Evolutionary conservation across 2,329 filamentous ascomycete genomes (phyloP).

Genomic region (Neonectria ditissima): DNA sequence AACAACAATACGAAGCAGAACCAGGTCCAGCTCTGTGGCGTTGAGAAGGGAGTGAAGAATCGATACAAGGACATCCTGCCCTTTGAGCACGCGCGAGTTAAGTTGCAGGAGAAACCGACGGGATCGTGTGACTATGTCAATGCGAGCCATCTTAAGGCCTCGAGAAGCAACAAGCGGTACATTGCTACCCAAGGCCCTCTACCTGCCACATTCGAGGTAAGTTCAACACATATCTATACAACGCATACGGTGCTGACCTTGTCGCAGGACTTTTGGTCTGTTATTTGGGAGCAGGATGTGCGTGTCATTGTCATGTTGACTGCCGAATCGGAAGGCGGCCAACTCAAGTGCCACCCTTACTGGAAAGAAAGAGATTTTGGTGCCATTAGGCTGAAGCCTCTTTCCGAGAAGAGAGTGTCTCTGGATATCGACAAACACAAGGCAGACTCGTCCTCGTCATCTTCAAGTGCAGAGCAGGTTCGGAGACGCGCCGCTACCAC

Average conservation of each 20-base stretch:
- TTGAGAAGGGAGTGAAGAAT: conserved; percentile 96
- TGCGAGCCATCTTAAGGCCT: conserved; percentile 85
- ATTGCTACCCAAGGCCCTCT: conserved; percentile 96
- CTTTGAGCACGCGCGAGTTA: conserved; percentile 93
- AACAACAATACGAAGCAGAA: conserved; percentile 41
- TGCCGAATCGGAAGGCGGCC: conserved; percentile 91
- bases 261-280: conserved; percentile 92
- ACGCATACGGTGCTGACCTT: conserved; percentile 42
- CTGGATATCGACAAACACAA: conserved; percentile 74
- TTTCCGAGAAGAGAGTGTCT: conserved; percentile 86
- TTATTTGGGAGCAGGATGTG: conserved; percentile 96
- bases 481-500: conserved; percentile 68
- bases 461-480: conserved; percentile 52
- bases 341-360: conserved; percentile 94
- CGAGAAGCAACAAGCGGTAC: conserved; percentile 88
- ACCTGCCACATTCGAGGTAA: conserved; percentile 89
- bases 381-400: conserved; percentile 75
- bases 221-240: conserved; percentile 41
- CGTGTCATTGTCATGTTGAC: conserved; percentile 97
- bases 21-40: conserved; percentile 82
- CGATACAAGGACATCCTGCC: conserved; percentile 98
- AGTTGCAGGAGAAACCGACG: conserved; percentile 73
- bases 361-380: conserved; percentile 88
- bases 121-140: conserved; percentile 94
- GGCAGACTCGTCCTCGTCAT: conserved; percentile 49